phyloP scores from a whole-genome alignment of 2,329 filamentous ascomycete genomes.

The Epichloe aotearoae region DNA sequence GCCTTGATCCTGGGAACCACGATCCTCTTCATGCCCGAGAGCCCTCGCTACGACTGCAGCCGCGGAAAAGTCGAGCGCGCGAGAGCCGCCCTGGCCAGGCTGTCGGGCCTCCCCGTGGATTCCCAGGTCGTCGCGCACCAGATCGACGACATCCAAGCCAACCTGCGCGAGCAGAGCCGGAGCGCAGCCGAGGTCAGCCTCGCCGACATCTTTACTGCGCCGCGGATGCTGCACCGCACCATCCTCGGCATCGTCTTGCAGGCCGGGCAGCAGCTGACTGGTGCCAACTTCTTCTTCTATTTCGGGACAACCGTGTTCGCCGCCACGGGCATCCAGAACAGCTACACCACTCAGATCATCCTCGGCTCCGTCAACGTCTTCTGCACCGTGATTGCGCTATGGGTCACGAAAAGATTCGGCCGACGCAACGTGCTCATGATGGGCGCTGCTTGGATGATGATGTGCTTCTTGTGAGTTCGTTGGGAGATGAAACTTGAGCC shows the following conservation, averaged over 20 bases:
- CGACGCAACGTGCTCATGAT: constrained; percentile 49
- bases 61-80: constrained; percentile 34
- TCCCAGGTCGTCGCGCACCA: constrained; percentile 30
- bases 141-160: constrained; percentile 37
- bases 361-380: constrained; percentile 54
- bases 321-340: constrained; percentile 50
- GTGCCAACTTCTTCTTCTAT: constrained; percentile 56
- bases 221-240: constrained; percentile 52
- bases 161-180: constrained; percentile 33
- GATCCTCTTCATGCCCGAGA: constrained; percentile 41
- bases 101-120: constrained; percentile 28
- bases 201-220: constrained; percentile 53
- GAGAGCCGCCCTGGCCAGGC: constrained; percentile 31
- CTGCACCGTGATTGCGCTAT: constrained; percentile 52
- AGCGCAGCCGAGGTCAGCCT: constrained; percentile 33
- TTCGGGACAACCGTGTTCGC: constrained; percentile 54
- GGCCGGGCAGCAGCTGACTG: constrained; percentile 54
- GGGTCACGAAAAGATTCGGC: constrained; percentile 51
- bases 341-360: constrained; percentile 55
- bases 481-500: neutral
- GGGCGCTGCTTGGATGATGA: constrained; percentile 48
- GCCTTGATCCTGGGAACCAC: constrained; percentile 36
- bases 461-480: constrained; percentile 32
- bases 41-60: constrained; percentile 37
- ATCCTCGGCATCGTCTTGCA: constrained; percentile 49